phyloP scores from a whole-genome alignment of 2,329 filamentous ascomycete species.

The Pestalotiopsis sp. region DNA sequence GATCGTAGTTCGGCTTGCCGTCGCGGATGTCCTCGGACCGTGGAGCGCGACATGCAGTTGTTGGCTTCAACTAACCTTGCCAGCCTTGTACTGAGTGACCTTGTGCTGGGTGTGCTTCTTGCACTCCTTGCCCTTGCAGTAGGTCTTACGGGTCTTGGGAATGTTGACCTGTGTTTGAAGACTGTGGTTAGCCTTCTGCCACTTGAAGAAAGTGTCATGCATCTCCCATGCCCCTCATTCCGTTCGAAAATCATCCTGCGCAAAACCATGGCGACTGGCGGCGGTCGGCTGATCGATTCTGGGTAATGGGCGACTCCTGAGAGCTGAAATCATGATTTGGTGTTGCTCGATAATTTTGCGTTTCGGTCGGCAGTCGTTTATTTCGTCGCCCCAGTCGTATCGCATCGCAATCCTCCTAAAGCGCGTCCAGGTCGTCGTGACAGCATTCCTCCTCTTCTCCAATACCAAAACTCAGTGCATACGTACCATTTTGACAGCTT shows the following conservation, averaged over 20 bases:
- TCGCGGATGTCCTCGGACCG: neutral
- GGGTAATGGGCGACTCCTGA: neutral
- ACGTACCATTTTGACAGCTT: slow-evolving; percentile 49
- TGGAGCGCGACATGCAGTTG: neutral
- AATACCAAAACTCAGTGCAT: neutral
- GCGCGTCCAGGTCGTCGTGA: neutral
- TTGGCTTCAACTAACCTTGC: slow-evolving; percentile 63
- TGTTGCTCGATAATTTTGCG: neutral
- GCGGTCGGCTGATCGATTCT: neutral
- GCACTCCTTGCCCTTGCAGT: slow-evolving; percentile 96
- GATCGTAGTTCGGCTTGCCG: neutral
- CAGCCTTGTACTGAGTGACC: slow-evolving; percentile 96
- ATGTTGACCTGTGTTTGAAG: slow-evolving; percentile 77
- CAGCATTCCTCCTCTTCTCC: neutral
- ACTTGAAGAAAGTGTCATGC: neutral
- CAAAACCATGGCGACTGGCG: neutral
- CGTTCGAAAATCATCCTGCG: neutral
- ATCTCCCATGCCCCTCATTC: neutral
- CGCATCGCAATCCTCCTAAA: neutral
- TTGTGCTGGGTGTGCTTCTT: slow-evolving; percentile 88
- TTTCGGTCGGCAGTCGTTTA: neutral
- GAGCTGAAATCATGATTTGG: neutral
- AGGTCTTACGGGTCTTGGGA: slow-evolving; percentile 96
- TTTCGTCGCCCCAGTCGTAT: neutral
- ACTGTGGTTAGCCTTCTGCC: slow-evolving; percentile 29